Percentiles rank a stretch among this genome's conserved stretches.
These are phyloP conservation scores for Phaeolepiota aurea DNA, from an alignment of 768 basidiomycete species.

Conservation along the genomic window DNA sequence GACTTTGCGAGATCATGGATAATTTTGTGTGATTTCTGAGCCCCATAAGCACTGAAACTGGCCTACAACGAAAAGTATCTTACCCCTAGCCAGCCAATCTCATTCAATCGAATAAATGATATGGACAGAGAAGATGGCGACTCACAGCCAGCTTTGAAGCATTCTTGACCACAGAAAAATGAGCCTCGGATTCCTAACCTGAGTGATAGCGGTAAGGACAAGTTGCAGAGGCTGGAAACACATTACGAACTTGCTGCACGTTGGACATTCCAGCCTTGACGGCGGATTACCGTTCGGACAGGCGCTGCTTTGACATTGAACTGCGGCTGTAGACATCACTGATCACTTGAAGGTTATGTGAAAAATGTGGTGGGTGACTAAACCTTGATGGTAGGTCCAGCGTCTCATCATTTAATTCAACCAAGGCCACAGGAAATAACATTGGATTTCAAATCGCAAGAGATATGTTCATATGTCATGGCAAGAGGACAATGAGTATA, in stretches of 20 bases:
- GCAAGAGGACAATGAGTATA: slow-evolving; percentile 1
- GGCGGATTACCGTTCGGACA: slow-evolving; percentile 81
- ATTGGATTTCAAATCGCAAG: too few species aligned
- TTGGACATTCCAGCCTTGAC: slow-evolving; percentile 86
- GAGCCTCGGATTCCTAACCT: slow-evolving; percentile 79
- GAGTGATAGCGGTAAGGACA: slow-evolving; percentile 8
- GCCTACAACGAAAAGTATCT: too few species aligned
- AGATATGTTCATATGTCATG: slow-evolving; percentile 1
- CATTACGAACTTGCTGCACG: slow-evolving; percentile 83
- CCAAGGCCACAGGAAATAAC: too few species aligned
- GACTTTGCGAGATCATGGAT: slow-evolving; percentile 57
- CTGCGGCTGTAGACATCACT: slow-evolving; percentile 13
- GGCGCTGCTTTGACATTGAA: slow-evolving; percentile 57
- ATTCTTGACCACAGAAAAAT: slow-evolving; percentile 91
- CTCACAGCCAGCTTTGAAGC: slow-evolving; percentile 94
- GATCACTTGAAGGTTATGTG: too few species aligned
- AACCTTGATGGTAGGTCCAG: too few species aligned
- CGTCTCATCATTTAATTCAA: too few species aligned
- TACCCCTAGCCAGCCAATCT: too few species aligned
- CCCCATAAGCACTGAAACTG: slow-evolving; percentile 2
- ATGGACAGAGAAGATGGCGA: too few species aligned
- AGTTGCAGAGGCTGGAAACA: slow-evolving; percentile 5
- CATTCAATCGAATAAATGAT: too few species aligned
- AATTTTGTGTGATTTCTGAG: slow-evolving; percentile 75
- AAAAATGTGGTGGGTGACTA: too few species aligned